Evolutionary conservation across 2,329 filamentous ascomycete genomes (phyloP).

Genomic region (Rhexocercosporidium sp.): DNA sequence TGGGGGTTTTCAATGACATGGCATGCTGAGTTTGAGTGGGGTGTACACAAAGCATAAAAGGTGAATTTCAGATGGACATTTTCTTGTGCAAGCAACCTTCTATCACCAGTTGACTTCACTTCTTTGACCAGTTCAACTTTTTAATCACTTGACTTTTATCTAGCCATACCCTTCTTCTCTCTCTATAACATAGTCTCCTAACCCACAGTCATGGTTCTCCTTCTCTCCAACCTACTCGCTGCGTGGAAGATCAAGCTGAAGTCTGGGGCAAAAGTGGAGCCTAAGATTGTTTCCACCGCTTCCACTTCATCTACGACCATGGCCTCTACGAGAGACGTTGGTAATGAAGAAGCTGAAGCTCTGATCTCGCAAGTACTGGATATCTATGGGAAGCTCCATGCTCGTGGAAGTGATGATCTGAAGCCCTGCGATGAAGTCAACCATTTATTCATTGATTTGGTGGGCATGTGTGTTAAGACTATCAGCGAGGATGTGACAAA

Average conservation of each 20-base stretch:
- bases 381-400: background rate
- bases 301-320: background rate
- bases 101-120: background rate
- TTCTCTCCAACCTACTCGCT: background rate
- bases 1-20: background rate
- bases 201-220: background rate
- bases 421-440: constrained; percentile 44
- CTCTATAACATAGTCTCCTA: background rate
- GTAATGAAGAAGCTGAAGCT: background rate
- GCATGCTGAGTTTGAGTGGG: background rate
- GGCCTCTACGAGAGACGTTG: background rate
- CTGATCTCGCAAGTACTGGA: background rate
- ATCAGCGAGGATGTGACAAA: constrained; percentile 12
- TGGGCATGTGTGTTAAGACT: constrained; percentile 42
- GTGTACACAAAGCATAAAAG: background rate
- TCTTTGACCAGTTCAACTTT: background rate
- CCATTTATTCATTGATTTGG: constrained; percentile 44
- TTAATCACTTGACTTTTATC: background rate
- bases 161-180: background rate
- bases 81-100: background rate
- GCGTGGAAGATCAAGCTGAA: background rate
- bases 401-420: constrained; percentile 28
- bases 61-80: background rate
- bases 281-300: background rate
- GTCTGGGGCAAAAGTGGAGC: background rate